phyloP scores from a whole-genome alignment of 78 protist genomes.

The Emiliania huxleyi region DNA sequence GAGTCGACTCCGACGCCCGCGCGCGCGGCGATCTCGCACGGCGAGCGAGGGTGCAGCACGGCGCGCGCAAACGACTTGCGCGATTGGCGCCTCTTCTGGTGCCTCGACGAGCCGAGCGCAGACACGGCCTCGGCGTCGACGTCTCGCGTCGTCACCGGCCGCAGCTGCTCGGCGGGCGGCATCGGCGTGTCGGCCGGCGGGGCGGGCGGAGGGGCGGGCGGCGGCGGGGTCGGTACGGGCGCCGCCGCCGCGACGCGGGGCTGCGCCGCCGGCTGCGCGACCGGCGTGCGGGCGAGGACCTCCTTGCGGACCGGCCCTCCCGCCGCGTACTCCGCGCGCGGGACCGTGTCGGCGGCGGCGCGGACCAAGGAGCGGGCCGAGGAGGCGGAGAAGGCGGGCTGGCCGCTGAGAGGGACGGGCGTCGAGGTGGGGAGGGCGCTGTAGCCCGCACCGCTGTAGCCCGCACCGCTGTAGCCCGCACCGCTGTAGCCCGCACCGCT shows the following conservation, averaged over 20 bases:
- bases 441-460: too few relatives aligned
- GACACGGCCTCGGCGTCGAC: neutral
- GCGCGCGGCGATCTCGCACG: neutral
- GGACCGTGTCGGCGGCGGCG: neutral
- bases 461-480: too few relatives aligned
- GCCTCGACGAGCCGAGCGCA: neutral
- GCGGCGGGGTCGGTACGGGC: too few relatives aligned
- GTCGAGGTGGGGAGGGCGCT: too few relatives aligned
- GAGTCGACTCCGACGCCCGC: neutral
- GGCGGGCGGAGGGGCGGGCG: neutral
- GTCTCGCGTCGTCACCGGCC: neutral
- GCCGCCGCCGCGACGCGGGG: neutral
- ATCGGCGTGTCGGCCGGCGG: neutral
- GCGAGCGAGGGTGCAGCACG: neutral
- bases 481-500: too few relatives aligned
- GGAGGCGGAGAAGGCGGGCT: too few relatives aligned
- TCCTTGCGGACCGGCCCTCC: neutral
- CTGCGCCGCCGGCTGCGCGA: neutral
- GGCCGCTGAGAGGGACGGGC: too few relatives aligned
- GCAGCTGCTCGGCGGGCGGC: neutral
- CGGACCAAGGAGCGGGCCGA: too few relatives aligned
- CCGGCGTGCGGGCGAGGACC: neutral
- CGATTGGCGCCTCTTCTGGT: neutral
- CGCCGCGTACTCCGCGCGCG: neutral
- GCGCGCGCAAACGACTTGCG: constrained; percentile 10